Conservation (phyloP, 2,329 filamentous ascomycete genomes). For the Sphaerulina populicola region DNA sequence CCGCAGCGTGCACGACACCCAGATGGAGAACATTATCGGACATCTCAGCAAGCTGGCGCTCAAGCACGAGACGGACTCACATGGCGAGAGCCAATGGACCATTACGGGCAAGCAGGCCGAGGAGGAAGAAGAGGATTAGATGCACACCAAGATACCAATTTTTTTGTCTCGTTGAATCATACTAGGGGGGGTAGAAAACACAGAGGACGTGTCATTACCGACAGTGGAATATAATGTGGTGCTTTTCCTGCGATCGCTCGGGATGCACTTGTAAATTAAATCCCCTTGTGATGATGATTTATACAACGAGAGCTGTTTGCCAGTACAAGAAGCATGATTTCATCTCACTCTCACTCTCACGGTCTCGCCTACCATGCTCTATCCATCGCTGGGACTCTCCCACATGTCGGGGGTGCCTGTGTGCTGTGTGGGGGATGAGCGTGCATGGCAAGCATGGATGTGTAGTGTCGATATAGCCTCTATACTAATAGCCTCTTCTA, state of each 20-base stretch:
- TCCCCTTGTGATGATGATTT: not conserved
- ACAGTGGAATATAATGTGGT: constrained; percentile 18
- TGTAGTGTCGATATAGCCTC: too few species aligned
- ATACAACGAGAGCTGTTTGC: not conserved
- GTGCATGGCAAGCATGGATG: too few species aligned
- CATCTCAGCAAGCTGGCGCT: constrained; percentile 57
- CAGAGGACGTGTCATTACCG: constrained; percentile 20
- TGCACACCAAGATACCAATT: constrained; percentile 22
- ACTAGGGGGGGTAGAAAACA: constrained; percentile 18
- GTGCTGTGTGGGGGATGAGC: too few species aligned
- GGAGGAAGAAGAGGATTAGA: constrained; percentile 44
- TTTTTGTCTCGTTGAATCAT: constrained; percentile 19
- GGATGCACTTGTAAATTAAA: constrained; percentile 19
- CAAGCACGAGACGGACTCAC: constrained; percentile 49
- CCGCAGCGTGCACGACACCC: constrained; percentile 53
- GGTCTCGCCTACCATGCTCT: too few species aligned
- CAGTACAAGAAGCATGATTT: not conserved
- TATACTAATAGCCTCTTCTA: too few species aligned
- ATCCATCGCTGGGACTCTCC: too few species aligned
- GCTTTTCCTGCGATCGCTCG: constrained; percentile 8
- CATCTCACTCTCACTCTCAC: too few species aligned
- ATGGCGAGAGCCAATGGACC: constrained; percentile 38
- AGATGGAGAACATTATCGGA: constrained; percentile 58
- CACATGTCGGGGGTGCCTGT: too few species aligned
- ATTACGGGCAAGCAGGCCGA: constrained; percentile 39